Percentiles rank a stretch among this genome's conserved stretches.
Conservation (phyloP, 768 basidiomycete genomes). For the Tulasnella sp. region DNA sequence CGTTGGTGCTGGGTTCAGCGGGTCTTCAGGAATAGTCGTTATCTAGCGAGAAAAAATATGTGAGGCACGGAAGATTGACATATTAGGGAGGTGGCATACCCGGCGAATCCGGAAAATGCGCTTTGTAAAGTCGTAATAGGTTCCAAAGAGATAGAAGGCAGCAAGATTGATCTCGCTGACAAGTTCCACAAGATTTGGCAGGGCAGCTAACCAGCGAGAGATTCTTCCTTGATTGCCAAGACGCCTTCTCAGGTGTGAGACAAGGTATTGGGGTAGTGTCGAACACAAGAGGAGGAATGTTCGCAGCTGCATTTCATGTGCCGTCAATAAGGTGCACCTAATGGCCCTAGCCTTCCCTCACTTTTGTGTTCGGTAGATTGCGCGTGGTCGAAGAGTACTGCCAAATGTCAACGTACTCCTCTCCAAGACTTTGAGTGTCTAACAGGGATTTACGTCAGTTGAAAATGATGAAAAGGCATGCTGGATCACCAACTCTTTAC, state of each 20-base stretch:
- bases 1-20: conserved; percentile 64
- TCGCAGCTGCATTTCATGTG: conserved; percentile 25
- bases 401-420: conserved; percentile 84
- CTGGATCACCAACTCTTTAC: conserved; percentile 28
- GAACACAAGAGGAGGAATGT: conserved; percentile 52
- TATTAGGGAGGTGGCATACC: conserved; percentile 31
- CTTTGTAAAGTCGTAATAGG: conserved; percentile 64
- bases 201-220: conserved; percentile 24
- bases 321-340: background rate
- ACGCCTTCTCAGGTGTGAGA: conserved; percentile 37
- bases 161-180: conserved; percentile 65
- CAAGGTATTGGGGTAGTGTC: conserved; percentile 50
- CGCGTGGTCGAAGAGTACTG: conserved; percentile 40
- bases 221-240: conserved; percentile 26
- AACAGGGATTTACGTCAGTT: background rate
- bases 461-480: background rate
- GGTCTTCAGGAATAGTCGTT: conserved; percentile 60
- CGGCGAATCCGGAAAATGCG: conserved; percentile 57
- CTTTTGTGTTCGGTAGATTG: conserved; percentile 34
- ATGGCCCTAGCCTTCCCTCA: conserved; percentile 3
- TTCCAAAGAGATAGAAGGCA: conserved; percentile 65
- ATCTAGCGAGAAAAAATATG: conserved; percentile 34
- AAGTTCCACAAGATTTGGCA: conserved; percentile 46
- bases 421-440: conserved; percentile 63
- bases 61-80: background rate